Percentiles rank a stretch among this genome's conserved stretches.
Conservation (phyloP, 768 basidiomycete genomes). For the Lentinula detonsa region DNA sequence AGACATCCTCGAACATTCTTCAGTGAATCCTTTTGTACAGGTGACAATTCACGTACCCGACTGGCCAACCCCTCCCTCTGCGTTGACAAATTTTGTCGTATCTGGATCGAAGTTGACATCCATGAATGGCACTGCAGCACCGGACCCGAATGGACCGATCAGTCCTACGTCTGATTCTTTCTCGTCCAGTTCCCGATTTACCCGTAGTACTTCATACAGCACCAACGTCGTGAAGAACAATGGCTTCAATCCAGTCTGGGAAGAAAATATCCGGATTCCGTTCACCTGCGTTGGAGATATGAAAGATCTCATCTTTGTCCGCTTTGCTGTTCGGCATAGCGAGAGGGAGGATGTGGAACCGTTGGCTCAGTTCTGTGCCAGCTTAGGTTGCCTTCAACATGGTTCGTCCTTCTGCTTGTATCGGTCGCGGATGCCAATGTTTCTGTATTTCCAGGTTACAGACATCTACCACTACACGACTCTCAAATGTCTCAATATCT, state of each 20-base stretch:
- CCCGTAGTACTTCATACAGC: constrained; percentile 41
- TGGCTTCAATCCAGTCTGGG: constrained; percentile 91
- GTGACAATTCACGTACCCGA: constrained; percentile 74
- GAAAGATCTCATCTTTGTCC: constrained; percentile 79
- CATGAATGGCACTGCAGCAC: neutral
- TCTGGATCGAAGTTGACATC: neutral
- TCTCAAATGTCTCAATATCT: constrained; percentile 80
- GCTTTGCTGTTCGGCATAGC: constrained; percentile 69
- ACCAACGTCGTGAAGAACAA: constrained; percentile 75
- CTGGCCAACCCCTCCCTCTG: constrained; percentile 35
- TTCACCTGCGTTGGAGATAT: constrained; percentile 72
- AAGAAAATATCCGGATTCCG: constrained; percentile 61
- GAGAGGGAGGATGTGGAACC: constrained; percentile 53
- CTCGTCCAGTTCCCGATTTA: constrained; percentile 18
- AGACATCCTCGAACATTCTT: constrained; percentile 52
- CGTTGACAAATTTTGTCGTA: neutral
- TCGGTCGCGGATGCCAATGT: neutral
- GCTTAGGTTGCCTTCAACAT: constrained; percentile 63
- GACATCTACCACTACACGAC: constrained; percentile 88
- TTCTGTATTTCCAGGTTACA: constrained; percentile 55
- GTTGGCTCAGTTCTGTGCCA: constrained; percentile 69
- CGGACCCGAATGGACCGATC: neutral
- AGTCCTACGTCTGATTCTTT: constrained; percentile 16
- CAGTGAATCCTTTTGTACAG: constrained; percentile 74
- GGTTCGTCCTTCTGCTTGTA: constrained; percentile 37